These are phyloP conservation scores for Xylaria cubensis DNA, from an alignment of 495 filamentous ascomycete genomes.

Conservation along the genomic window DNA sequence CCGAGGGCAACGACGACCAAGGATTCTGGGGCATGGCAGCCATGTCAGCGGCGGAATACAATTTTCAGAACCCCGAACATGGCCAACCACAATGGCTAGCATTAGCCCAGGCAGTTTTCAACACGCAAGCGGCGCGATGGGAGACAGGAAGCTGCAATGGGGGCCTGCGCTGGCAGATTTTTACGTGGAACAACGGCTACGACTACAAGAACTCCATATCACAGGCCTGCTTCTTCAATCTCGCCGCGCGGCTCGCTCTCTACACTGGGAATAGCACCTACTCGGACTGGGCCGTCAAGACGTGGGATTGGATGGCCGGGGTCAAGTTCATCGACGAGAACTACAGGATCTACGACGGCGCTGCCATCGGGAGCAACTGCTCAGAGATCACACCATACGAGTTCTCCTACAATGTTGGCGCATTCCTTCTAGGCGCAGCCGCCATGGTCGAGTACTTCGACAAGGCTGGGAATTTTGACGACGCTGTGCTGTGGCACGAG, in stretches of 20 bases:
- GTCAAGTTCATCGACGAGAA: constrained; percentile 57
- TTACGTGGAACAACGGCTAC: constrained; percentile 75
- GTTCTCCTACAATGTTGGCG: constrained; percentile 75
- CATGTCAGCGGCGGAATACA: constrained; percentile 70
- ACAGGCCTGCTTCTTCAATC: constrained; percentile 72
- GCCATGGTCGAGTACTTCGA: constrained; percentile 57
- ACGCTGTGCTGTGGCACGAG: constrained; percentile 56
- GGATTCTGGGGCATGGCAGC: constrained; percentile 72
- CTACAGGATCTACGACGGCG: constrained; percentile 67
- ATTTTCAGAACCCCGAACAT: constrained; percentile 64
- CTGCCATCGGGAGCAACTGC: constrained; percentile 56
- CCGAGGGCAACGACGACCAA: constrained; percentile 74
- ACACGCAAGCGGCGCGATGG: constrained; percentile 72
- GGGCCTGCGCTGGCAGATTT: constrained; percentile 85
- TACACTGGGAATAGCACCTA: constrained; percentile 77
- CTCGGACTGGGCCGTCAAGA: constrained; percentile 69
- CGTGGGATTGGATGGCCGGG: constrained; percentile 69
- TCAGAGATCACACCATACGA: constrained; percentile 58
- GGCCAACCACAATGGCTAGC: constrained; percentile 74
- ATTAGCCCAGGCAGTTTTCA: constrained; percentile 82
- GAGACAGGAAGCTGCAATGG: constrained; percentile 69
- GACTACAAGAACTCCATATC: constrained; percentile 78
- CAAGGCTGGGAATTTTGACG: constrained; percentile 52
- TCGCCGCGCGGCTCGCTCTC: constrained; percentile 71
- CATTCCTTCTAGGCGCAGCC: constrained; percentile 70